phyloP scores from a whole-genome alignment of 2,329 filamentous ascomycete species.

The Arthroderma sp. region DNA sequence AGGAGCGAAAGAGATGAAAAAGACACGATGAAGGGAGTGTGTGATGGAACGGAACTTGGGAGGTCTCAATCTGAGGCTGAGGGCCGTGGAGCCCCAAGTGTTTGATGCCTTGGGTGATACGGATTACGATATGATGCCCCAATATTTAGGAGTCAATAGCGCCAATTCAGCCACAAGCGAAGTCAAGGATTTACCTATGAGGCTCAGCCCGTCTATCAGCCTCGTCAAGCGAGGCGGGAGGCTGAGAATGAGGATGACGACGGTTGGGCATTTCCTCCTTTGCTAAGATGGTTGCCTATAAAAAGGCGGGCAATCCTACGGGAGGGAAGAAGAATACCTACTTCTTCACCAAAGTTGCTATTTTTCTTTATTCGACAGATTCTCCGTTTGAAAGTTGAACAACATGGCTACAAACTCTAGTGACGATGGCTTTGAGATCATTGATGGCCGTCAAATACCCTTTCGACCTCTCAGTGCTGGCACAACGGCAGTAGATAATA shows the following conservation, averaged over 20 bases:
- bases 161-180: background rate
- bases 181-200: background rate
- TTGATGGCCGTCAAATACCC: background rate
- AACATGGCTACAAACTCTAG: background rate
- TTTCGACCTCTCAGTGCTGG: background rate
- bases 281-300: background rate
- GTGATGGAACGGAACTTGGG: background rate
- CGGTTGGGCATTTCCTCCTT: background rate
- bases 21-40: background rate
- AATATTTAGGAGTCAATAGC: background rate
- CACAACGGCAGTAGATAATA: background rate
- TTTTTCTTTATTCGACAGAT: background rate
- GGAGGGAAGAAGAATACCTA: background rate
- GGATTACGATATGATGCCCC: no score
- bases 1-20: background rate
- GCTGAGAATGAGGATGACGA: background rate
- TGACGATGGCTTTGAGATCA: conserved; percentile 3
- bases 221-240: background rate
- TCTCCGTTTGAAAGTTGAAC: background rate
- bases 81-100: no score
- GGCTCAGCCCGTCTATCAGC: background rate
- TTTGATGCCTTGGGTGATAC: background rate
- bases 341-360: background rate
- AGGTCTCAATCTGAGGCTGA: background rate
- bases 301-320: background rate